Conservation (phyloP, 163 green algal genomes). For the Volvox carteri region DNA sequence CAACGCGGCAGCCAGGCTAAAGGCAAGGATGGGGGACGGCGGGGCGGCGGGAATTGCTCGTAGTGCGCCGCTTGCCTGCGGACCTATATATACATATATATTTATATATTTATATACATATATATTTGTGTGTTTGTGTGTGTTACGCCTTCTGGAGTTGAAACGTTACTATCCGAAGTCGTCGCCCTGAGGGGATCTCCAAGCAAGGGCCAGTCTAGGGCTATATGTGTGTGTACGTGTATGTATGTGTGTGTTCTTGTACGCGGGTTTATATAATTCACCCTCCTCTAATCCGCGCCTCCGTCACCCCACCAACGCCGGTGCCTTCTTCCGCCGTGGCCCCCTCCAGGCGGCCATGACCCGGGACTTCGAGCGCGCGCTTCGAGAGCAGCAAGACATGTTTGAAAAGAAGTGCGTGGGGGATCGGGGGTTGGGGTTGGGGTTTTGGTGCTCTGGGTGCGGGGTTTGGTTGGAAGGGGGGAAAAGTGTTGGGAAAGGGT, state of each 20-base stretch:
- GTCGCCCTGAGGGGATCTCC: no score
- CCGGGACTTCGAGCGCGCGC: conserved; percentile 44
- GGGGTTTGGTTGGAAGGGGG: not conserved
- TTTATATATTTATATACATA: no score
- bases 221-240: not conserved
- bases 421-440: not conserved
- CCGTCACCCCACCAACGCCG: not conserved
- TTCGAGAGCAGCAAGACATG: conserved; percentile 52
- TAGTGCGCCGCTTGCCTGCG: no score
- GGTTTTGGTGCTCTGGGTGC: not conserved
- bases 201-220: not conserved
- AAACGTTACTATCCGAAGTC: no score
- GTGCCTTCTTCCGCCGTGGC: not conserved
- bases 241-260: not conserved
- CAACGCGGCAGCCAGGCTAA: conserved; percentile 18
- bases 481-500: not conserved
- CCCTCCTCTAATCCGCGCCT: not conserved
- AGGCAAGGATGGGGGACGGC: not conserved
- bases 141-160: no score
- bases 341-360: conserved; percentile 18
- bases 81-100: no score
- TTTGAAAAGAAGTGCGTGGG: conserved; percentile 51
- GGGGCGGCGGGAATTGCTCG: no score
- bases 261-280: not conserved
- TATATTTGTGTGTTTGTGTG: no score